These are phyloP conservation scores for Apocynum venetum DNA, from an alignment of 257 asterid species.

Conservation along the genomic window DNA sequence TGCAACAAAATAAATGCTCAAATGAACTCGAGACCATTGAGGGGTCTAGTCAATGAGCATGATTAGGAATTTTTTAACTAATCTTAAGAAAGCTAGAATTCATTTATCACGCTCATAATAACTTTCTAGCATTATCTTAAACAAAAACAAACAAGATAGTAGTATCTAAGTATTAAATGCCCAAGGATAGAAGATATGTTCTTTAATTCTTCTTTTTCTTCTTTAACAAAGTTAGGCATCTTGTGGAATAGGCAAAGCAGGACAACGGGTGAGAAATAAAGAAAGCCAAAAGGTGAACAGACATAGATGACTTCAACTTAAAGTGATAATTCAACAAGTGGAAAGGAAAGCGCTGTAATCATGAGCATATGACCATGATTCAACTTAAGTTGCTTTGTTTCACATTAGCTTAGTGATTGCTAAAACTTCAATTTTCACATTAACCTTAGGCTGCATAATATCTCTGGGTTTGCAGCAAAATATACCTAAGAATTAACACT, in stretches of 20 bases:
- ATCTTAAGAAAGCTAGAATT: not conserved
- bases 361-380: not conserved
- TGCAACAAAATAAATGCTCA: not conserved
- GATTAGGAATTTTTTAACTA: not conserved
- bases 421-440: not conserved
- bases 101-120: not conserved
- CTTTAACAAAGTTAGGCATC: not conserved
- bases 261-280: not conserved
- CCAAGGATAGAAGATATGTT: not conserved
- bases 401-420: not conserved
- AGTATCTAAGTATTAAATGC: not conserved
- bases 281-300: slow-evolving; percentile 2
- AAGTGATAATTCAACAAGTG: not conserved
- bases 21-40: not conserved
- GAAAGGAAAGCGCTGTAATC: not conserved
- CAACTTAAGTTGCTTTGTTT: not conserved
- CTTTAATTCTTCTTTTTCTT: not conserved
- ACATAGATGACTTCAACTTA: not conserved
- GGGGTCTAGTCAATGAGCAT: not conserved
- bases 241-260: not conserved
- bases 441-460: not conserved
- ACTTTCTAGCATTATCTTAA: not conserved
- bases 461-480: not conserved
- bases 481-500: not conserved
- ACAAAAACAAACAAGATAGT: not conserved